Evolutionary conservation across 129 eudicot genomes (phyloP).

Genomic region (Silybum marianum): DNA sequence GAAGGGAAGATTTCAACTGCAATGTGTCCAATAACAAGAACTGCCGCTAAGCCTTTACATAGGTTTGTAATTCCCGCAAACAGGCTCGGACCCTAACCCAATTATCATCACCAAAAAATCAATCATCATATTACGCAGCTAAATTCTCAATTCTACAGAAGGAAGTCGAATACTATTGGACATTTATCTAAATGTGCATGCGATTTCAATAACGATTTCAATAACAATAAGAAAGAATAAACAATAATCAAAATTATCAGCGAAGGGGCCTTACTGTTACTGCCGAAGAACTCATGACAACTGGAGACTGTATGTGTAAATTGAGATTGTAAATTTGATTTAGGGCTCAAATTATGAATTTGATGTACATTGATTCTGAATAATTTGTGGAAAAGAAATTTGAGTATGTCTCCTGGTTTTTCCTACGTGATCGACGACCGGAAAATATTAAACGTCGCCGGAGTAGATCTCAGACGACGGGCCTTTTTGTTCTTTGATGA

Average conservation of each 20-base stretch:
- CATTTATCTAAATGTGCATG: neutral
- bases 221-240: neutral
- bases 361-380: neutral
- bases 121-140: neutral
- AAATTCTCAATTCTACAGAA: neutral
- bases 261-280: conserved; percentile 16
- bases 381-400: neutral
- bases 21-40: conserved; percentile 69
- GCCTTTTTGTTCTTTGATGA: neutral
- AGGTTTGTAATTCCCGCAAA: conserved; percentile 61
- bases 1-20: conserved; percentile 68
- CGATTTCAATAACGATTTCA: neutral
- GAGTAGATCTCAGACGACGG: neutral
- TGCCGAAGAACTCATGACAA: conserved; percentile 27
- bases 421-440: neutral
- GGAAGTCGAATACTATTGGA: neutral
- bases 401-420: neutral
- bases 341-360: neutral
- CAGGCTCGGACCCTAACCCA: conserved; percentile 42
- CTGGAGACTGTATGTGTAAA: neutral
- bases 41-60: conserved; percentile 80
- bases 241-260: neutral
- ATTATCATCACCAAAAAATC: conserved; percentile 13
- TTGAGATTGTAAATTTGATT: conserved; percentile 9
- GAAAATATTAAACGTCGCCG: neutral